Conservation (phyloP, 768 basidiomycete genomes). For the Auricularia heimuer region DNA sequence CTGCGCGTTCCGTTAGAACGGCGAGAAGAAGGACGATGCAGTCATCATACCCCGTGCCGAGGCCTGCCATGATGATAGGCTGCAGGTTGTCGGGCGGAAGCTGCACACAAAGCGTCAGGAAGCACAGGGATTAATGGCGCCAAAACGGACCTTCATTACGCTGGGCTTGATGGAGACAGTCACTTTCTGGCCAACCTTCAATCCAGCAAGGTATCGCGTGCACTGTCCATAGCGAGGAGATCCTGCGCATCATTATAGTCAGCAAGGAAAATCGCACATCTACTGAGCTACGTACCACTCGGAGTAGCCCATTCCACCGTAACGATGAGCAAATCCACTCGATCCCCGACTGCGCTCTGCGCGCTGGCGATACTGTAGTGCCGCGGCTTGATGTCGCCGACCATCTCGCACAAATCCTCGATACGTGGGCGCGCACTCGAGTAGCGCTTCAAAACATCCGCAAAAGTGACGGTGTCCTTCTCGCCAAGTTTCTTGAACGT, state of each 20-base stretch:
- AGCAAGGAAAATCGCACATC: slow-evolving; percentile 3
- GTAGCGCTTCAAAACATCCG: slow-evolving; percentile 72
- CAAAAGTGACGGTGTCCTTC: slow-evolving; percentile 90
- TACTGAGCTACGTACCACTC: slow-evolving; percentile 44
- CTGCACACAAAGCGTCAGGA: slow-evolving; percentile 28
- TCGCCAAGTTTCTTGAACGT: slow-evolving; percentile 95
- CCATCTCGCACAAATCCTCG: slow-evolving; percentile 74
- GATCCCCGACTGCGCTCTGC: slow-evolving; percentile 89
- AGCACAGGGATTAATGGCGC: neutral
- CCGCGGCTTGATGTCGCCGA: slow-evolving; percentile 93
- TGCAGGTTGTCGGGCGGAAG: slow-evolving; percentile 76
- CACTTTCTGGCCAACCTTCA: slow-evolving; percentile 82
- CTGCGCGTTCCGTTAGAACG: slow-evolving; percentile 7
- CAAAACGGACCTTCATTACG: slow-evolving; percentile 81
- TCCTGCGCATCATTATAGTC: slow-evolving; percentile 34
- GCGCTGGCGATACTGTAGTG: slow-evolving; percentile 98
- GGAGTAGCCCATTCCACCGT: slow-evolving; percentile 92
- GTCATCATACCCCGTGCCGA: slow-evolving; percentile 65
- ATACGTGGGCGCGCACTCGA: slow-evolving; percentile 72
- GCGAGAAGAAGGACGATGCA: slow-evolving; percentile 3
- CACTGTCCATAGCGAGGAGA: slow-evolving; percentile 82
- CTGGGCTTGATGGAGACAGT: slow-evolving; percentile 98
- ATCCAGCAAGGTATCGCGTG: slow-evolving; percentile 82
- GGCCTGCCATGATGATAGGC: slow-evolving; percentile 96
- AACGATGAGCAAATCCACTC: slow-evolving; percentile 90